A percentile compares a stretch with the other conserved stretches of the same genome.
Evolutionary conservation across 495 filamentous ascomycete genomes (phyloP).

Genomic region (Penicillium turbatum): DNA sequence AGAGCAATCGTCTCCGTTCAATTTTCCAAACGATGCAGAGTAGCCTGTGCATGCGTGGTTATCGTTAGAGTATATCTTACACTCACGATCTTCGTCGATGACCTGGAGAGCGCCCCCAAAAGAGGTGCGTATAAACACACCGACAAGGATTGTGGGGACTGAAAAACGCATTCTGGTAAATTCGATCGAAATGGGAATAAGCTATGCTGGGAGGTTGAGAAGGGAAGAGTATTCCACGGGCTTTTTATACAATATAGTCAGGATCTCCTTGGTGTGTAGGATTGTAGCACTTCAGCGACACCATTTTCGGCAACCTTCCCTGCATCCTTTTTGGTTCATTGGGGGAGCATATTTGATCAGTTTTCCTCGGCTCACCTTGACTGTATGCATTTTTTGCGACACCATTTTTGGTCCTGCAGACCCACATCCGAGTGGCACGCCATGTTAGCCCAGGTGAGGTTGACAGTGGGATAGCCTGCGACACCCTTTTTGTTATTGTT

Average conservation of each 20-base stretch:
- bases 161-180: background rate
- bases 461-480: no score
- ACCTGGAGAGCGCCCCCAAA: conserved; percentile 1
- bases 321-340: no score
- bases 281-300: no score
- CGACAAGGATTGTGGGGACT: background rate
- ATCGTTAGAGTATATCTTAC: conserved; percentile 1
- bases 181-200: no score
- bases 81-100: conserved; percentile 2
- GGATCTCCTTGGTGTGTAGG: no score
- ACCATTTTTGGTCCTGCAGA: conserved; percentile 1
- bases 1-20: conserved; percentile 3
- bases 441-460: no score
- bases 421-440: background rate
- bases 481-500: background rate
- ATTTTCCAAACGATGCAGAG: conserved; percentile 1
- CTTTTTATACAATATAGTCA: no score
- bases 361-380: background rate
- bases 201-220: no score
- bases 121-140: background rate
- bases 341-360: no score
- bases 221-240: no score
- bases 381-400: background rate
- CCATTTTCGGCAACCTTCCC: no score
- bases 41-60: conserved; percentile 4